phyloP scores from a whole-genome alignment of 148 eudicot species.

The Nepenthes mirabilis region DNA sequence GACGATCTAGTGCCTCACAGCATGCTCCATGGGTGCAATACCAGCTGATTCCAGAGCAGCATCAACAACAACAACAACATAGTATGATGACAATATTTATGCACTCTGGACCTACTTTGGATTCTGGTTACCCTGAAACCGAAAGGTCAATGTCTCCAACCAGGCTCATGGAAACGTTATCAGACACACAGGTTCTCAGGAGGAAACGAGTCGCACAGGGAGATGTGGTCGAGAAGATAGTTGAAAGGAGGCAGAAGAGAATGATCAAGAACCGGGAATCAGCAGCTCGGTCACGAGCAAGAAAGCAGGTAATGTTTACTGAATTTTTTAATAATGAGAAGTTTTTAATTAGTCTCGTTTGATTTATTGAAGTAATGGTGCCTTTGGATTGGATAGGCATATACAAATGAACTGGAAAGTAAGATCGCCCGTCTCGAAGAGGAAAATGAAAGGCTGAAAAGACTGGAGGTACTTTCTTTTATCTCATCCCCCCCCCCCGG shows the following conservation, averaged over 20 bases:
- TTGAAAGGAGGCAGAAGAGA: slow-evolving; percentile 93
- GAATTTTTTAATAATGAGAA: background rate
- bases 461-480: slow-evolving; percentile 41
- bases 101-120: slow-evolving; percentile 40
- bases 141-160: slow-evolving; percentile 58
- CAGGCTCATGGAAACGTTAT: slow-evolving; percentile 51
- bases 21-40: slow-evolving; percentile 50
- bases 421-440: slow-evolving; percentile 85
- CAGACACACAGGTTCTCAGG: slow-evolving; percentile 66
- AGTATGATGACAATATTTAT: slow-evolving; percentile 43
- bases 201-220: slow-evolving; percentile 61
- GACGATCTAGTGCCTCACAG: slow-evolving; percentile 23
- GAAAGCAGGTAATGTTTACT: slow-evolving; percentile 58
- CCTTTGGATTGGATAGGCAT: slow-evolving; percentile 45
- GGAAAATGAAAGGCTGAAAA: slow-evolving; percentile 78
- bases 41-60: slow-evolving; percentile 14
- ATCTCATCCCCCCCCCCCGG: background rate
- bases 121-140: slow-evolving; percentile 36
- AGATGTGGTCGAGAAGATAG: slow-evolving; percentile 74
- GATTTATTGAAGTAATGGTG: background rate
- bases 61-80: slow-evolving; percentile 34
- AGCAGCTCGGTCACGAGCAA: slow-evolving; percentile 94
- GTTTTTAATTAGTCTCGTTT: background rate
- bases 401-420: slow-evolving; percentile 89
- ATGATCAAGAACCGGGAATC: slow-evolving; percentile 98